A percentile compares a stretch with the other conserved stretches of the same genome.
Conservation (phyloP, 2,329 filamentous ascomycete genomes). For the Cladophialophora carrionii region DNA sequence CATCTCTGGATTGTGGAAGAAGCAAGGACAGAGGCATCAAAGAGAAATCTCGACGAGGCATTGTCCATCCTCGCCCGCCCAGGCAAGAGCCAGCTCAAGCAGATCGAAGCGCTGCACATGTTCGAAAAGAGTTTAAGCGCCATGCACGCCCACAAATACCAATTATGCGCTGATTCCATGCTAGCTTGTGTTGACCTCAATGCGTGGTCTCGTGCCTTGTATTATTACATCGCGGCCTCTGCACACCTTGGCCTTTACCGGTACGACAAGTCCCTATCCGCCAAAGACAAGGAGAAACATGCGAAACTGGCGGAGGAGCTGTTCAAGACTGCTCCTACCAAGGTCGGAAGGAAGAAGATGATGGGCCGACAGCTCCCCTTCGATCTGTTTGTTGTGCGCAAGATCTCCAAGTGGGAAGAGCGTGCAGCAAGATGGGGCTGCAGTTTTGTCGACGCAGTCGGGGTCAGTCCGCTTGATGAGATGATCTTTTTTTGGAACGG, state of each 20-base stretch:
- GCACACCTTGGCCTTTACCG: constrained; percentile 83
- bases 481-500: constrained; percentile 96
- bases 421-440: constrained; percentile 69
- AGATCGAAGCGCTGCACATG: constrained; percentile 79
- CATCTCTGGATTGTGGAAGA: constrained; percentile 88
- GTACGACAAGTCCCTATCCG: constrained; percentile 46
- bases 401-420: constrained; percentile 85
- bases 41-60: constrained; percentile 68
- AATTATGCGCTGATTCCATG: constrained; percentile 73
- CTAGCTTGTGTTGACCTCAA: constrained; percentile 73
- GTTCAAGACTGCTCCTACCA: constrained; percentile 70
- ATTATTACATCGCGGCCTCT: constrained; percentile 83
- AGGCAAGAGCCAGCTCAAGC: constrained; percentile 74
- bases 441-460: constrained; percentile 77
- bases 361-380: constrained; percentile 89
- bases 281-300: constrained; percentile 56
- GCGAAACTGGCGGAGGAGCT: constrained; percentile 69
- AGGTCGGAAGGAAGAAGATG: constrained; percentile 83
- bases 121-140: constrained; percentile 81
- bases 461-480: constrained; percentile 79
- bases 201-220: constrained; percentile 86
- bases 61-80: constrained; percentile 65
- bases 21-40: constrained; percentile 72
- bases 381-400: constrained; percentile 80
- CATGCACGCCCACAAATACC: constrained; percentile 79